Evolutionary conservation across 2,329 filamentous ascomycete species (phyloP), one percentile per base, ranked within the genome.

Genomic region (Fusarium foetens): DNA sequence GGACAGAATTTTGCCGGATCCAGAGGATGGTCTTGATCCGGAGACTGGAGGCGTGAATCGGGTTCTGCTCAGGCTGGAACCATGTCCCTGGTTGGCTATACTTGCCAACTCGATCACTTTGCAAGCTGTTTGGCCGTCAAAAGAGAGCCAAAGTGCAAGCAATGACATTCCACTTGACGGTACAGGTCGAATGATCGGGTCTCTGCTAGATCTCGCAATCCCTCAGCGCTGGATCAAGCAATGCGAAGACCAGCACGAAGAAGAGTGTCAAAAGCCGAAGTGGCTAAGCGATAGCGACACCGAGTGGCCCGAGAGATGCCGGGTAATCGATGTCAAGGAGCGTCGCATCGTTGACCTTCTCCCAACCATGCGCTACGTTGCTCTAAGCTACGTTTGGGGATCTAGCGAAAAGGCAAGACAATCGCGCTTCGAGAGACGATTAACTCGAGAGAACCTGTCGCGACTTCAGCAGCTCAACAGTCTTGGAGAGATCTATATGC

Each of bases 371-470:
- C 70, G 68, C 8, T 72, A 72, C 16, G 35, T 71, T 16, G 68
- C 64, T 6, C 60, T 72, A 11, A 69, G 64, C 5, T 72, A 72
- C 11, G 70, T 72, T 5, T 72, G 70, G 70, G 70, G 70, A n/a
- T 46, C 53, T 0, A 45, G 23, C 16, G 36, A 51, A 6, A 8
- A 57, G 29, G 41, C 39, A 6, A 16, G 2, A 14, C 9, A 49
- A 16, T 25, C 48, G 4, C 48, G 57, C 0, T 12, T 23, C 1
- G 16, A 55, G 23, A 57, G 53, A 17, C 63, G 41, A 0, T 35
- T 72, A 1, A 72, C 41, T 17, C 48, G 8, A 5, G 29, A 58
- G 6, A 72, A 69, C 31, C 9, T 51, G 23, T 46, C 41, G 1
- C 57, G 16, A 1, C 68, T 72, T 8, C 27, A 27, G 11, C 23